Percentiles rank a stretch among this genome's conserved stretches.
phyloP scores from a whole-genome alignment of 768 basidiomycete genomes.

The Glaciozyma antarctica region DNA sequence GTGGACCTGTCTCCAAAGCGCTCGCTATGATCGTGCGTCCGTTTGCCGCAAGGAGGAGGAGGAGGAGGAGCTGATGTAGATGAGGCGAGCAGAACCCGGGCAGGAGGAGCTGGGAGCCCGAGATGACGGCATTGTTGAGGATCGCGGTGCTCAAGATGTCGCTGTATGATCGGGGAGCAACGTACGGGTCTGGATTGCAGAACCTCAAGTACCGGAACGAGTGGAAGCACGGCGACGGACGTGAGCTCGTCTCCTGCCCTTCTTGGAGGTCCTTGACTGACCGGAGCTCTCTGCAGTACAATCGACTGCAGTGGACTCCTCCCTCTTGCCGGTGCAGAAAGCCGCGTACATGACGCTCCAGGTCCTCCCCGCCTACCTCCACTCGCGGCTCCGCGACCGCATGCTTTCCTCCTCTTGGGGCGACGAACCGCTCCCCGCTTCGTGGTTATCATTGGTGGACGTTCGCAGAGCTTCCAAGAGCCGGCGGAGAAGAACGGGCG shows the following conservation, averaged over 20 bases:
- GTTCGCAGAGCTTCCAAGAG: not conserved
- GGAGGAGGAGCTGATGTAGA: not conserved
- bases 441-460: constrained; percentile 19
- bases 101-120: constrained; percentile 24
- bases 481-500: constrained; percentile 15
- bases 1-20: constrained; percentile 68
- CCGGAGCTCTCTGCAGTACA: constrained; percentile 8
- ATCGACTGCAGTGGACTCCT: constrained; percentile 24
- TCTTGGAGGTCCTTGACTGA: too few species aligned
- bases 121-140: constrained; percentile 43
- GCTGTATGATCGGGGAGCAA: constrained; percentile 67
- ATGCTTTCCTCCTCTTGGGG: constrained; percentile 32
- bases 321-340: constrained; percentile 13
- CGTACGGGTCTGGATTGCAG: constrained; percentile 74
- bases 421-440: constrained; percentile 30
- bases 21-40: constrained; percentile 57
- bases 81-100: not conserved
- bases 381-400: constrained; percentile 18
- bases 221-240: not conserved
- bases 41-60: constrained; percentile 38
- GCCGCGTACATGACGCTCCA: constrained; percentile 20
- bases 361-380: constrained; percentile 28
- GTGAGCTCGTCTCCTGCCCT: not conserved
- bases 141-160: constrained; percentile 70
- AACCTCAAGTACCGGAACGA: constrained; percentile 53